Evolutionary conservation across 495 filamentous ascomycete species (phyloP).

Genomic region (Neurospora pannonica): DNA sequence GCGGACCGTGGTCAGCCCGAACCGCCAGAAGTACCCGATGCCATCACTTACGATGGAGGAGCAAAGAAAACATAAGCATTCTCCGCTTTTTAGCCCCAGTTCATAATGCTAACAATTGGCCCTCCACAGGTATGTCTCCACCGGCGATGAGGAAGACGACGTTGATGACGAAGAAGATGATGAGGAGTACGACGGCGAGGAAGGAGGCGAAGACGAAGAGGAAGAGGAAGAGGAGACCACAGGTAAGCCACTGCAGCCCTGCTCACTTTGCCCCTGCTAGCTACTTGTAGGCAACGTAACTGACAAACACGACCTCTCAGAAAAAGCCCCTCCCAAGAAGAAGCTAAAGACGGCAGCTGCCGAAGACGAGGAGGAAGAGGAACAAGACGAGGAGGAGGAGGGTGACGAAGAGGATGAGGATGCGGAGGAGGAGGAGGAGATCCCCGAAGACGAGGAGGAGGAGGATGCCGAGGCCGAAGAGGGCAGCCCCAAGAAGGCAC

Average conservation of each 20-base stretch:
- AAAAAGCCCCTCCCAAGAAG: constrained; percentile 38
- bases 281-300: not conserved
- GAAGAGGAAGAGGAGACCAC: constrained; percentile 18
- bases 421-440: constrained; percentile 23
- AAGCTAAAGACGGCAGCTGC: constrained; percentile 33
- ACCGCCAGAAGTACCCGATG: no score
- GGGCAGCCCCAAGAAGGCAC: not conserved
- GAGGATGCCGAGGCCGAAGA: constrained; percentile 17
- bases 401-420: constrained; percentile 26
- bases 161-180: constrained; percentile 30
- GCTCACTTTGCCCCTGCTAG: not conserved
- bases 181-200: constrained; percentile 27
- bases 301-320: constrained; percentile 1
- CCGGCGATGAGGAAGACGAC: constrained; percentile 28
- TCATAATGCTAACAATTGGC: constrained; percentile 2
- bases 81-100: no score
- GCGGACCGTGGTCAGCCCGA: not conserved
- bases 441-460: constrained; percentile 20
- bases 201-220: constrained; percentile 21
- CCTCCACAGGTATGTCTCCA: constrained; percentile 21
- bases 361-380: constrained; percentile 24
- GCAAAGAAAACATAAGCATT: no score
- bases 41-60: not conserved
- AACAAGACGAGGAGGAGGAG: constrained; percentile 21
- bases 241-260: constrained; percentile 11